Evolutionary conservation across 768 basidiomycete genomes (phyloP).

Genomic region (Lentinula lateritia): DNA sequence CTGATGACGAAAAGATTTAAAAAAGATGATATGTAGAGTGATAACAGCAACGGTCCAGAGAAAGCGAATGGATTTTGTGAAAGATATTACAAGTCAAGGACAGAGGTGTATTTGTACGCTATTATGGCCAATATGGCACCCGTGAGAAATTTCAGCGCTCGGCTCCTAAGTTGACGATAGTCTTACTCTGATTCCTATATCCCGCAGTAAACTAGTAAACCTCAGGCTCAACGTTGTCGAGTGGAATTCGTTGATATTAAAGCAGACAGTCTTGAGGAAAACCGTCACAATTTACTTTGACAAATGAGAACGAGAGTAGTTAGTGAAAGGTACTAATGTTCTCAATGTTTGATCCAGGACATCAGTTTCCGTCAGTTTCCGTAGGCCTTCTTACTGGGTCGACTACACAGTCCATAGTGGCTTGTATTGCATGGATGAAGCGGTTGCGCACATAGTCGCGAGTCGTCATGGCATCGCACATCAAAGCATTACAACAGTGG

Average conservation of each 20-base stretch:
- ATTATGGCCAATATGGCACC: neutral
- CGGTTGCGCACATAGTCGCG: too few relatives aligned
- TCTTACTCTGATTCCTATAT: too few relatives aligned
- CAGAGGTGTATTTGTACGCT: neutral
- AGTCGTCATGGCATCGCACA: neutral
- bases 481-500: neutral
- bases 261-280: neutral
- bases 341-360: too few relatives aligned
- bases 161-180: too few relatives aligned
- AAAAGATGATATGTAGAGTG: slow-evolving; percentile 5
- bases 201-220: too few relatives aligned
- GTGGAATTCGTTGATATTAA: neutral
- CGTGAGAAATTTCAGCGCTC: neutral
- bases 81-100: slow-evolving; percentile 3
- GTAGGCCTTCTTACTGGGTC: too few relatives aligned
- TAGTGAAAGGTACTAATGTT: neutral
- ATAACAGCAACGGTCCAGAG: neutral
- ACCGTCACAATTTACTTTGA: neutral
- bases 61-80: slow-evolving; percentile 2
- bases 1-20: neutral
- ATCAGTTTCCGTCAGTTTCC: too few relatives aligned
- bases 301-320: neutral
- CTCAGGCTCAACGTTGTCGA: too few relatives aligned
- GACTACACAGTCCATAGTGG: too few relatives aligned
- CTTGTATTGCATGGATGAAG: too few relatives aligned